Percentiles rank a stretch among this genome's conserved stretches.
These are phyloP conservation scores for Tubosaeta sp. DNA, from an alignment of 768 basidiomycete species.

Conservation along the genomic window DNA sequence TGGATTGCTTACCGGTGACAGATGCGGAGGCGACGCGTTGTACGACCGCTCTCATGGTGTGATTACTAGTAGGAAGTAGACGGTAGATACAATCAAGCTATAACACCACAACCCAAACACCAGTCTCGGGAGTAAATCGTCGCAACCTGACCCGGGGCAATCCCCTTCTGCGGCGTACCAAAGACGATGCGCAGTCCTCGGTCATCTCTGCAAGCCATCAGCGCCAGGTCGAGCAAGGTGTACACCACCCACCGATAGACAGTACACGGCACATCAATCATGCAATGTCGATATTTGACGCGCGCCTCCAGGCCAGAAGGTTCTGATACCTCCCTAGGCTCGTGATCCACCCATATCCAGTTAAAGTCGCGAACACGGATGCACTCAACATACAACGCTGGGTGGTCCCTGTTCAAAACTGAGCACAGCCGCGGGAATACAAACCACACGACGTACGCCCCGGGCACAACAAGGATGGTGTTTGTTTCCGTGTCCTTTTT, in stretches of 20 bases:
- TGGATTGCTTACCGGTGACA: constrained; percentile 57
- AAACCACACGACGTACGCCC: constrained; percentile 44
- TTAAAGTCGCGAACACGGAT: constrained; percentile 48
- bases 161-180: constrained; percentile 56
- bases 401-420: constrained; percentile 47
- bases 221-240: not conserved
- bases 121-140: constrained; percentile 68
- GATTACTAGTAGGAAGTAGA: not conserved
- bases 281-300: constrained; percentile 70
- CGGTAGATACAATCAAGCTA: constrained; percentile 26
- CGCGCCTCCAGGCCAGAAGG: constrained; percentile 44
- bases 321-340: constrained; percentile 43
- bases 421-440: not conserved
- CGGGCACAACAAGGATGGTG: constrained; percentile 71
- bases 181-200: constrained; percentile 43
- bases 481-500: constrained; percentile 62
- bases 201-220: constrained; percentile 17
- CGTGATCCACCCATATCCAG: constrained; percentile 73
- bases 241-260: constrained; percentile 42
- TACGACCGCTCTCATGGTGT: constrained; percentile 75
- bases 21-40: constrained; percentile 83
- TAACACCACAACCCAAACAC: constrained; percentile 83
- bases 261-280: constrained; percentile 49
- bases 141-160: constrained; percentile 78
- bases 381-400: constrained; percentile 43